phyloP scores from a whole-genome alignment of 1,139 yeast genomes.

The Saccharomyces hybrid region DNA sequence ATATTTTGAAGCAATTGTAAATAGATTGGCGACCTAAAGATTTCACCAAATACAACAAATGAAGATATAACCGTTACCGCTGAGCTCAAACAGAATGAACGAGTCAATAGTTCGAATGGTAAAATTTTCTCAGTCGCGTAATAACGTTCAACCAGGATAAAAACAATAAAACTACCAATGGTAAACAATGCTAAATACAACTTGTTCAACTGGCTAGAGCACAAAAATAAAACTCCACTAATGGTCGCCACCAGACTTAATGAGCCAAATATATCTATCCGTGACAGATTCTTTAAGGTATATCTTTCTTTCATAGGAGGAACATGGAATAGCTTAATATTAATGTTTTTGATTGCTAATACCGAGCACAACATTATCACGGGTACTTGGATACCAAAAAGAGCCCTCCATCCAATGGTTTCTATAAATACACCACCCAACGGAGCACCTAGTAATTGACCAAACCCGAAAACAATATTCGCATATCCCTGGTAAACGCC shows the following conservation, averaged over 20 bases:
- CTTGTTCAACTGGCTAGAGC: slow-evolving; percentile 28
- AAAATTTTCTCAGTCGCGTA: slow-evolving; percentile 28
- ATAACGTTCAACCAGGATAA: slow-evolving; percentile 24
- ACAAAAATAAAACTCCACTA: slow-evolving; percentile 39
- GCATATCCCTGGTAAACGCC: slow-evolving; percentile 50
- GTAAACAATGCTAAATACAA: slow-evolving; percentile 12
- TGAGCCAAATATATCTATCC: slow-evolving; percentile 75
- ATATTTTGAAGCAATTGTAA: slow-evolving; percentile 45
- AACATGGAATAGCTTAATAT: slow-evolving; percentile 28
- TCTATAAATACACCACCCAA: slow-evolving; percentile 69
- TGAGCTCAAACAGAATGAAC: slow-evolving; percentile 28
- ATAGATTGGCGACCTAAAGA: slow-evolving; percentile 50
- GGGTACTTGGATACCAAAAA: slow-evolving; percentile 58
- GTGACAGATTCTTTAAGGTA: slow-evolving; percentile 40
- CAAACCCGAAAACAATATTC: slow-evolving; percentile 54
- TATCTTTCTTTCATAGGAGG: slow-evolving; percentile 33
- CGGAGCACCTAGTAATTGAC: slow-evolving; percentile 66
- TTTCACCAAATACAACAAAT: slow-evolving; percentile 30
- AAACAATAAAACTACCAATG: slow-evolving; percentile 15
- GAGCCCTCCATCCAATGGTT: slow-evolving; percentile 68
- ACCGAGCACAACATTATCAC: slow-evolving; percentile 42
- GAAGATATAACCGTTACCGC: slow-evolving; percentile 26
- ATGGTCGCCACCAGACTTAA: slow-evolving; percentile 51
- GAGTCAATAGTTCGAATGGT: slow-evolving; percentile 27
- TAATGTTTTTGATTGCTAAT: slow-evolving; percentile 26